Evolutionary conservation across 164 flowering plant genomes (phyloP), one percentile per base, ranked within the genome.

Genomic region (Vitis amurensis): DNA sequence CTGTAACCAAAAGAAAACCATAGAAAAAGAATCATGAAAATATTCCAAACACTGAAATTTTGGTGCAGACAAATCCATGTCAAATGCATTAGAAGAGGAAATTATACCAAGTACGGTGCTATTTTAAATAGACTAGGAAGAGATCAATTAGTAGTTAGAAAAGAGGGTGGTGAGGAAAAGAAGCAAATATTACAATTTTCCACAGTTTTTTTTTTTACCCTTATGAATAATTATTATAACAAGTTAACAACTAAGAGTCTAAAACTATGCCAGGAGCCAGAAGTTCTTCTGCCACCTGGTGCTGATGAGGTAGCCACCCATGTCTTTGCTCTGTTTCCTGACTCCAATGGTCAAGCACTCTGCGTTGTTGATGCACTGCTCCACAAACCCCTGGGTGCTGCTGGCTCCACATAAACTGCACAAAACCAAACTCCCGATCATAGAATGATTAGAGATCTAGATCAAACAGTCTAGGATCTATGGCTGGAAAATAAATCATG

Each of bases 221-320:
- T 47, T 19, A 27, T 16, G 16, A 12, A 31, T 31, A 63, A 63
- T 37, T 19, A 50, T 57, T 17, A 16, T 48, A 47, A 9, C 10
- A 23, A 17, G 31, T 29, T 13, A 70, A 53, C 12, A 44, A 16
- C 58, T 55, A 11, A 9, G 61, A 59, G 23, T 3, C 29, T 23
- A 37, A 57, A 29, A 9, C 68, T 77, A 88, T 29, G 92, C 90
- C 75, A 85, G 71, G 59, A 91, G 91, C 97, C 98, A 91, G 85
- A 92, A 91, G 74, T 94, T 84, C 83, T 91, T 94, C 79, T 89
- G 97, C 96, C 97, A 88, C 73, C 91, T 84, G 64, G 94, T 88
- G 89, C 84, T 94, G 77, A 91, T 87, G 23, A 94, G 89, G 84
- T 88, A 90, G 1, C 98, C 98, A 52, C 93, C 84, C 65, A 86